Evolutionary conservation across 2,329 filamentous ascomycete species (phyloP).

Genomic region (Alternaria tenuissima): DNA sequence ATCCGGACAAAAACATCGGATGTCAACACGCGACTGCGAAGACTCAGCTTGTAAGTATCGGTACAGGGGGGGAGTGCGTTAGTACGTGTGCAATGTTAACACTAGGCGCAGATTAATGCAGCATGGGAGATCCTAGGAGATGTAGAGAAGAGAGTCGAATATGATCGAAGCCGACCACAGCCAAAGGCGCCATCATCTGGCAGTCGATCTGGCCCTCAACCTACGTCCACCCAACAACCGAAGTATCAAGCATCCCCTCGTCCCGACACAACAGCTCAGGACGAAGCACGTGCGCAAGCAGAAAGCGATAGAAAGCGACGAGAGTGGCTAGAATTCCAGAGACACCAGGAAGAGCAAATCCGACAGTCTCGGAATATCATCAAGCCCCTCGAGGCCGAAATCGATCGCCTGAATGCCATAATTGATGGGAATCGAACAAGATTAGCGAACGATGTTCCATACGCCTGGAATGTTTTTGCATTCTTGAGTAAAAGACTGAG

Average conservation of each 20-base stretch:
- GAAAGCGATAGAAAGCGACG: slow-evolving; percentile 9
- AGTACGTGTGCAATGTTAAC: neutral
- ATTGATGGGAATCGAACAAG: neutral
- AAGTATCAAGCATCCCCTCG: neutral
- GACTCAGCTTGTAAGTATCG: slow-evolving; percentile 1
- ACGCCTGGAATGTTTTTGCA: slow-evolving; percentile 6
- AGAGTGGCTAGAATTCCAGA: slow-evolving; percentile 13
- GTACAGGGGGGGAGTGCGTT: neutral
- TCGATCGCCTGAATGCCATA: neutral
- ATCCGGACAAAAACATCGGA: slow-evolving; percentile 9
- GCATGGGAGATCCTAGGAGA: slow-evolving; percentile 14
- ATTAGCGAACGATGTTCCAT: neutral
- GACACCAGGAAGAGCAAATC: slow-evolving; percentile 3
- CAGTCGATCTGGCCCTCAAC: neutral
- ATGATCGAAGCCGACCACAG: slow-evolving; percentile 1
- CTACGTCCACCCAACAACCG: neutral
- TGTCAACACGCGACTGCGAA: neutral
- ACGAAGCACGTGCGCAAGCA: slow-evolving; percentile 6
- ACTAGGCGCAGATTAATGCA: slow-evolving; percentile 5
- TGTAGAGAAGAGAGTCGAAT: neutral
- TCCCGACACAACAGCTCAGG: slow-evolving; percentile 1
- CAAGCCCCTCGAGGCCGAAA: neutral
- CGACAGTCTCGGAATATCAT: neutral
- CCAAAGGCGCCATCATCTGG: neutral
- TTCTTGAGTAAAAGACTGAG: slow-evolving; percentile 1